Evolutionary conservation across 345 rosid species (phyloP), one percentile per base, ranked within the genome.

Genomic region (Hibiscus syriacus): DNA sequence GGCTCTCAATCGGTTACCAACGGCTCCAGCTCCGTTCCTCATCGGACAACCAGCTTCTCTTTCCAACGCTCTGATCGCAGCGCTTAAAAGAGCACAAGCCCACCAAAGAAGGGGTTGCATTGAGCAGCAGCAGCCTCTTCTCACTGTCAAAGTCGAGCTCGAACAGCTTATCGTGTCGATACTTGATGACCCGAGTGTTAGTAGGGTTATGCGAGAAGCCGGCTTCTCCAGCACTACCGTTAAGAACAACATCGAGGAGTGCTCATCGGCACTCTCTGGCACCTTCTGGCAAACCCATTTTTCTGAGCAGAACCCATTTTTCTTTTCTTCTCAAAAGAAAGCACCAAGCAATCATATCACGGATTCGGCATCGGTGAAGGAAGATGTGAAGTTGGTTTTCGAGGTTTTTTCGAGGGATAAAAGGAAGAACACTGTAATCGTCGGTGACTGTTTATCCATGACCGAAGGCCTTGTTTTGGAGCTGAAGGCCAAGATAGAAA

Each of bases 201-300:
- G 96, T 65, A 74, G 98, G 79, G 96, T 89, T 74, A 89, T 92
- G 96, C 82, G 90, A 66, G 98, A 92, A 76, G 98, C 98, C 54
- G 98, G 96, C 0, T 85, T 92, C 73, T 86, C 92, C 46, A 89
- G 96, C 74, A 87, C 89, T 68, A 78, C 85, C 14, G 87, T 89
- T 6, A 92, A 89, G 69, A 86, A 61, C 77, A 83, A 83, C 66
- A 79, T 92, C 8, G 98, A 89, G 43, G 94, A 92, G 68, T 79
- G 5, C 90, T 74, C 69, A 77, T 19, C 85, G n/a, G n/a, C n/a
- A n/a, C n/a, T n/a, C n/a, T n/a, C n/a, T n/a, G n/a, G n/a, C 96
- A 73, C 98, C 92, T 68, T 55, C 95, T 67, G 57, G 64, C 63
- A 87, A 72, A 25, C 77, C 36, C 85, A 83, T 64, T 72, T 88